Evolutionary conservation across 73 alveolate species (phyloP).

Genomic region (Breviolum minutum): DNA sequence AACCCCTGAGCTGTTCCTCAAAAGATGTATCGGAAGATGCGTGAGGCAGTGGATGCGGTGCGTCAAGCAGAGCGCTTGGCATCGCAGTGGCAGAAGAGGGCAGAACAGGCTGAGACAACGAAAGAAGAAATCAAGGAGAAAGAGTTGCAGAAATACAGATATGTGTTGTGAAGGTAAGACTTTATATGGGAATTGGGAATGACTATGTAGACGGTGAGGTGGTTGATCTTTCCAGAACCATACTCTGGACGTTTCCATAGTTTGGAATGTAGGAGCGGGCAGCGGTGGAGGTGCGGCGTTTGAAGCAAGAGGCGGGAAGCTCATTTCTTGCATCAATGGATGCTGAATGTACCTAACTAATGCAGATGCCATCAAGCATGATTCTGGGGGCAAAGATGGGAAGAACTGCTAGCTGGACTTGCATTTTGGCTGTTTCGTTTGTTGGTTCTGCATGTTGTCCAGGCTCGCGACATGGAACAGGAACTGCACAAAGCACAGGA

Average conservation of each 20-base stretch:
- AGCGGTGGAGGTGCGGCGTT: slow-evolving; percentile 52
- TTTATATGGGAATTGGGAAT: too few relatives aligned
- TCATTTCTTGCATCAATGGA: background rate
- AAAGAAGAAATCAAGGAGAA: slow-evolving; percentile 26
- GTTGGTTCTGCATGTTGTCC: too few relatives aligned
- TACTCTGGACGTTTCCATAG: background rate
- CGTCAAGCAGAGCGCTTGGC: slow-evolving; percentile 66
- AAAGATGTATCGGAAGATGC: background rate
- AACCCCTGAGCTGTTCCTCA: too few relatives aligned
- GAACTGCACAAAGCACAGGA: slow-evolving; percentile 90
- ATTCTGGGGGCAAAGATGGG: too few relatives aligned
- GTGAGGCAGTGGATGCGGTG: slow-evolving; percentile 69
- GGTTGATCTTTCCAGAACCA: too few relatives aligned
- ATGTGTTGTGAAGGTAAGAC: too few relatives aligned
- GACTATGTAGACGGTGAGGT: too few relatives aligned
- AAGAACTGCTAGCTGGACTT: too few relatives aligned
- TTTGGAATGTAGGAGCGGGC: slow-evolving; percentile 23
- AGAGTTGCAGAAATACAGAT: background rate
- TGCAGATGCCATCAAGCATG: too few relatives aligned
- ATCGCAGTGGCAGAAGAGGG: slow-evolving; percentile 32
- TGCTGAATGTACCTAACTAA: too few relatives aligned
- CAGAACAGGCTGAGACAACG: slow-evolving; percentile 77
- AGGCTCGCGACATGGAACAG: slow-evolving; percentile 95
- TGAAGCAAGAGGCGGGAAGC: slow-evolving; percentile 51
- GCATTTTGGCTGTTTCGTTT: too few relatives aligned